A percentile compares a stretch with the other conserved stretches of the same genome.
These are phyloP conservation scores for Nemania bipapillata DNA, from an alignment of 2,329 filamentous ascomycete species.

Conservation along the genomic window DNA sequence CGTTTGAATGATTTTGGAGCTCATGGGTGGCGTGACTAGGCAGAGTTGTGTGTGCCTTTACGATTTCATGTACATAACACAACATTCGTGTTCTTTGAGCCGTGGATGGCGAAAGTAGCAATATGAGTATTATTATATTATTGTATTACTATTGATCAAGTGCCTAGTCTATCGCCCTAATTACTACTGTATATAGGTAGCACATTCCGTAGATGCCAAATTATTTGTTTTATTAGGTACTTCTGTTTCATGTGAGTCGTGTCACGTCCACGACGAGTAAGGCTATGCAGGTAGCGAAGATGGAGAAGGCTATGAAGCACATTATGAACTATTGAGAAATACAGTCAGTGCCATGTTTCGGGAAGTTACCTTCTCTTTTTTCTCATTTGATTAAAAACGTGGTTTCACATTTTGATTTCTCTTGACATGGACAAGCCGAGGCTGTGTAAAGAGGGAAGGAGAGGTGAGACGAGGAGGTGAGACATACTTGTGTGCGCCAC, in stretches of 20 bases:
- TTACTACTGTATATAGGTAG: no score
- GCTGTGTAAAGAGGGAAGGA: not conserved
- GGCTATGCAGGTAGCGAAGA: constrained; percentile 73
- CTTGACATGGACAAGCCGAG: no score
- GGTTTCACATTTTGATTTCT: no score
- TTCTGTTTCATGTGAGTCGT: not conserved
- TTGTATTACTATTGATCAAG: no score
- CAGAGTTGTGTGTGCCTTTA: constrained; percentile 15
- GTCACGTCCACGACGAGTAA: constrained; percentile 63
- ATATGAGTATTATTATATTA: not conserved
- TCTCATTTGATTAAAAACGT: not conserved
- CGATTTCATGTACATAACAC: constrained; percentile 40
- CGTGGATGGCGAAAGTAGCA: not conserved
- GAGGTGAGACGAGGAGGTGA: not conserved
- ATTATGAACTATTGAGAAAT: constrained; percentile 56
- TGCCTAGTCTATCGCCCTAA: no score
- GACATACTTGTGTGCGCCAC: constrained; percentile 83
- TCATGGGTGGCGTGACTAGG: not conserved
- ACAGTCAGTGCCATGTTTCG: constrained; percentile 1
- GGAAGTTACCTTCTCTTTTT: not conserved
- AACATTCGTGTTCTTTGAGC: constrained; percentile 9
- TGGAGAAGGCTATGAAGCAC: constrained; percentile 68
- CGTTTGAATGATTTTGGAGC: constrained; percentile 1
- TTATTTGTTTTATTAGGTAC: no score
- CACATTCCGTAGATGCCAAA: not conserved